phyloP scores from a whole-genome alignment of 495 filamentous ascomycete genomes.

The Parmelia sp. region DNA sequence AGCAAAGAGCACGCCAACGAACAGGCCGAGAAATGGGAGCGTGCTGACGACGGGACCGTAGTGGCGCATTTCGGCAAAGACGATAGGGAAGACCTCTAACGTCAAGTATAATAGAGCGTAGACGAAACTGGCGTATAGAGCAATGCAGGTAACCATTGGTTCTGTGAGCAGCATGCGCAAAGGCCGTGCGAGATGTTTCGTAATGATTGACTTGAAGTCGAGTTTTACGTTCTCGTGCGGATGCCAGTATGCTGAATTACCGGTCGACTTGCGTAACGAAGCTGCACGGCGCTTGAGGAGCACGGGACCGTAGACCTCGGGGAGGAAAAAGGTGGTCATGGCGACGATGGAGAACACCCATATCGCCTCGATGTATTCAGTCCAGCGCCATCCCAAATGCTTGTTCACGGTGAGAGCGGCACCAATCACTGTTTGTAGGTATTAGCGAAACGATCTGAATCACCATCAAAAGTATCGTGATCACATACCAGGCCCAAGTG shows the following conservation, averaged over 20 bases:
- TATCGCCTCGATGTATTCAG: background rate
- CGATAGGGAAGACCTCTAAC: slow-evolving; percentile 38
- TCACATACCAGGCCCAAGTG: background rate
- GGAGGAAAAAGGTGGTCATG: background rate
- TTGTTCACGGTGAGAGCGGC: background rate
- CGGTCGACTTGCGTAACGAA: background rate
- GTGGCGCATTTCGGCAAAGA: slow-evolving; percentile 35
- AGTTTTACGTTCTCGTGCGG: slow-evolving; percentile 1
- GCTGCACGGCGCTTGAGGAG: slow-evolving; percentile 3
- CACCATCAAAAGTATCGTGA: background rate
- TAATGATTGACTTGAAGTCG: background rate
- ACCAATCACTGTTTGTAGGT: background rate
- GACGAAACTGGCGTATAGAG: slow-evolving; percentile 24
- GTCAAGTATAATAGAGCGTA: slow-evolving; percentile 35
- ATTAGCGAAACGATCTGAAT: background rate
- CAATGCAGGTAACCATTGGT: background rate
- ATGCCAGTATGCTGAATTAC: background rate
- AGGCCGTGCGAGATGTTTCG: background rate
- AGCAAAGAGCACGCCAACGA: slow-evolving; percentile 35
- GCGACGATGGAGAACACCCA: background rate
- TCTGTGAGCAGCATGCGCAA: background rate
- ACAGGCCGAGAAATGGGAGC: slow-evolving; percentile 38
- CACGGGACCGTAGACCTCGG: background rate
- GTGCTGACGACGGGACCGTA: slow-evolving; percentile 35
- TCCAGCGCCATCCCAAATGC: slow-evolving; percentile 5